Evolutionary conservation across 1,139 yeast species (phyloP), one percentile per base, ranked within the genome.

Genomic region (Candida labiduridarum): DNA sequence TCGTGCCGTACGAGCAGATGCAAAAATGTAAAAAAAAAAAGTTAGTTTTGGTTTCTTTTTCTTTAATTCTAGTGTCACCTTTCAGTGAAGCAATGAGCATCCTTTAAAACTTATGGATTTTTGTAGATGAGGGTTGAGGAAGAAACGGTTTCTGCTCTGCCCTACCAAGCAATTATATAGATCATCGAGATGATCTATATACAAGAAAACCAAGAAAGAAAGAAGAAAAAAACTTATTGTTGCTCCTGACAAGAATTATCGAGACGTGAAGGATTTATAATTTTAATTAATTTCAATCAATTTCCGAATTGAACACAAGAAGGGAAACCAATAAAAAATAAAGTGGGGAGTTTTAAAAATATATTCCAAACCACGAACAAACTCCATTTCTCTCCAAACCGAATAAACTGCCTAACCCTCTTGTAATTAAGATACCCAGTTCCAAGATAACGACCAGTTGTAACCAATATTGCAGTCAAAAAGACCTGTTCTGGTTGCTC

Each of bases 1-100:
- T 38, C 41, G 41, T 38, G 41, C 41, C 41, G 41, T 38, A 18
- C 31, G 41, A 22, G 22, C 41, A 38, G 41, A 22, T 12, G 41
- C 41, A 6, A 25, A 25, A 25, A 25, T 6, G 29, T 9, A 25
- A 25, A 25, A 25, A 25, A 25, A 19, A 38, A 22, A 38, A 36
- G 2, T 18, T 36, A 8, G 5, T 36, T 16, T n/a, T 18, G 18
- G 12, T 36, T 36, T 22, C 14, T 36, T 14, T 6, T 19, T 34
- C 15, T 34, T 15, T 34, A 4, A 3, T 34, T 34, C 14, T 14
- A 8, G 29, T 25, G 29, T 9, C 29, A 25, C 10, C 29, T 25
- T 9, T 4, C 10, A 25, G 8, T 9, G 29, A 9, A 25, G 29
- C 8, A 25, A 25, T 25, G 29, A 25, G 29, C 10, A 25, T 25